These are phyloP conservation scores for Crithidia thermophila DNA, from an alignment of 208 protist genomes.

Conservation along the genomic window DNA sequence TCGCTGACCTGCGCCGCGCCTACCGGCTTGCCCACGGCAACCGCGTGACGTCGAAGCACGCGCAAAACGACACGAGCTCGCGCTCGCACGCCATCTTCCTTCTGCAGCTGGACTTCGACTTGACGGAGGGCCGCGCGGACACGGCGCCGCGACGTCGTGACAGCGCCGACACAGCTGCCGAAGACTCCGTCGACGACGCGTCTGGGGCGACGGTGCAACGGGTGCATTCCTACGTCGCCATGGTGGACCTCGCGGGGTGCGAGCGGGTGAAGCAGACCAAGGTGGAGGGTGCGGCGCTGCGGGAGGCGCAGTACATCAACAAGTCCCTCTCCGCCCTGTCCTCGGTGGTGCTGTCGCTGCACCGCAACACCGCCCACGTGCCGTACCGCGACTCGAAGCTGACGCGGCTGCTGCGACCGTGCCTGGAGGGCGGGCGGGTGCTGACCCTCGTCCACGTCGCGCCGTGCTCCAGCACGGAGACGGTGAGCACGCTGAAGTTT, in stretches of 20 bases:
- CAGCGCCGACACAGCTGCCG: not conserved
- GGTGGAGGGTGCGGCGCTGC: constrained; percentile 70
- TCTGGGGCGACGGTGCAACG: constrained; percentile 20
- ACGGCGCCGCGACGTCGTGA: not conserved
- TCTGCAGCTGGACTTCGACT: constrained; percentile 78
- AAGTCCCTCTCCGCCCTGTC: constrained; percentile 89
- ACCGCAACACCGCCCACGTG: constrained; percentile 72
- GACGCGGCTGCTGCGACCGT: constrained; percentile 88
- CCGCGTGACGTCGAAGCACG: constrained; percentile 73
- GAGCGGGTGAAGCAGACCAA: constrained; percentile 95
- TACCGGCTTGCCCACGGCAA: constrained; percentile 75
- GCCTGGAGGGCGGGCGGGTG: constrained; percentile 80
- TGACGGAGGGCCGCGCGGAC: constrained; percentile 19
- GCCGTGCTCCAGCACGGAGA: constrained; percentile 68
- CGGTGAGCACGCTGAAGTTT: constrained; percentile 79
- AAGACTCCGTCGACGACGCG: constrained; percentile 1
- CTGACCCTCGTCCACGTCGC: constrained; percentile 83
- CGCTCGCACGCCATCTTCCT: constrained; percentile 91
- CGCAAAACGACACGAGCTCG: constrained; percentile 77
- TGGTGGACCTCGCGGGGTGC: constrained; percentile 98
- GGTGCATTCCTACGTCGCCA: constrained; percentile 77
- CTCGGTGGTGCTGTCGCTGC: constrained; percentile 83
- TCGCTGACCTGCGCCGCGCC: constrained; percentile 64
- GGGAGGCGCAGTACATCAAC: constrained; percentile 94
- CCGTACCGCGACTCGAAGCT: constrained; percentile 94